Base-by-base conservation (phyloP, 441 rosid species). In the Viola pubescens region DNA sequence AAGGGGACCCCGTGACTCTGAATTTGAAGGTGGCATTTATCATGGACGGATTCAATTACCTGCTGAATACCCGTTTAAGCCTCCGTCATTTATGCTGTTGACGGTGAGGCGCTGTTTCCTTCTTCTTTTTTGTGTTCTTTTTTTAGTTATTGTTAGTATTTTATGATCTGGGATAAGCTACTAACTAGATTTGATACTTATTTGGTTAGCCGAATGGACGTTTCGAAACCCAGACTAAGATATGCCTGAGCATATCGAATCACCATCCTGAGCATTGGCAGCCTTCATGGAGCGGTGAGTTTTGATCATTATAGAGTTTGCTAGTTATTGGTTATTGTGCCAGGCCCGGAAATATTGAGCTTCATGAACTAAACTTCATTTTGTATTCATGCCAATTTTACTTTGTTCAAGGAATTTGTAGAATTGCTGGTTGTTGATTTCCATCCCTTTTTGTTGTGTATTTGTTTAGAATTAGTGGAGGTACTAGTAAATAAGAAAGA, bases 181-280 rank as follows among this genome's bases (percentile, higher is more conserved):
- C 12, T 41, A 19, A 16, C 9, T 16, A 14, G 7, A 13, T 55
- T 13, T 40, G 7, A 4, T 13, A 6, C 19, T 7, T 6, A 1
- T 38, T 14, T 14, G 49, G 12, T 16, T 49, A 94, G 97, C 95
- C 97, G 9, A 94, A 85, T 66, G 97, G 99, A 26, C 96, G 99
- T 19, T 94, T 94, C 61, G 97, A 90, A 64, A 88, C 89, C 41
- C 92, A 89, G 61, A 92, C 98, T 1, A 92, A 92, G 81, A 87
- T 92, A 71, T 92, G 98, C 75, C 73, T 92, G 64, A 92, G 98
- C 80, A 92, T 92, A 65, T 92, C 98, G 0, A 88, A 88, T 80
- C 88, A 94, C 68, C 99, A 94, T 76, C 99, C 99, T 0, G 97
- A 94, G 83, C 99, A 94, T 51, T 94, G 99, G 99, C 97, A 88